A percentile compares a stretch with the other conserved stretches of the same genome.
These are phyloP conservation scores for Lachancea kluyveri DNA, from an alignment of 805 yeast species.

Conservation along the genomic window DNA sequence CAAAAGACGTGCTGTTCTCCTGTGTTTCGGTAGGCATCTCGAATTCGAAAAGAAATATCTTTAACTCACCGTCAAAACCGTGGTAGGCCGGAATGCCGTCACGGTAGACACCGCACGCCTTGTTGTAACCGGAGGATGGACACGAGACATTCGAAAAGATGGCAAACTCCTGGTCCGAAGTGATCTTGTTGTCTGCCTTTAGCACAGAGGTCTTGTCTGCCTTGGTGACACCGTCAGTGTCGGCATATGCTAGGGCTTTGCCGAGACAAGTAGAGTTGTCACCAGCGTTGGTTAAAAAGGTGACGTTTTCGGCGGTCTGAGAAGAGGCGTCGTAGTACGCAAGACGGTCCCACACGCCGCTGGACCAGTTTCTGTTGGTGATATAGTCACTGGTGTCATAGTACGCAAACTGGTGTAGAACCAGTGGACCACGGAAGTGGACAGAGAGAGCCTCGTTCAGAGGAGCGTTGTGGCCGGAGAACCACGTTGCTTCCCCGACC, in stretches of 20 bases:
- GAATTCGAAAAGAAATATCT: constrained; percentile 70
- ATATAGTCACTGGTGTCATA: constrained; percentile 43
- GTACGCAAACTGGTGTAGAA: constrained; percentile 52
- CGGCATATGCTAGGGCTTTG: constrained; percentile 59
- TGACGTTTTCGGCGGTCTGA: constrained; percentile 53
- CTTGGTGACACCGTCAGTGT: constrained; percentile 42
- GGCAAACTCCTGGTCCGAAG: constrained; percentile 53
- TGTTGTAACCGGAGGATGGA: constrained; percentile 43
- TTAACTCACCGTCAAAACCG: constrained; percentile 60
- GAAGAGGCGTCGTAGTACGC: constrained; percentile 48
- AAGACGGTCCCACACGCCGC: constrained; percentile 49
- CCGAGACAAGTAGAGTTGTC: constrained; percentile 58
- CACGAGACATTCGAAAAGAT: constrained; percentile 58
- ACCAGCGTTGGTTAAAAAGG: constrained; percentile 64
- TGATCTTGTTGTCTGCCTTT: constrained; percentile 40
- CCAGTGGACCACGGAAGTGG: constrained; percentile 72
- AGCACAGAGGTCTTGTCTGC: constrained; percentile 45
- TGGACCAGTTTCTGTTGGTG: constrained; percentile 23
- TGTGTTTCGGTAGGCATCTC: constrained; percentile 52
- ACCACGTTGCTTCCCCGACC: constrained; percentile 22
- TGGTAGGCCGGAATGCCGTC: constrained; percentile 68
- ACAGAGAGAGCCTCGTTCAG: constrained; percentile 61
- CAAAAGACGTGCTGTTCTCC: constrained; percentile 30
- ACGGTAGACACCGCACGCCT: constrained; percentile 76
- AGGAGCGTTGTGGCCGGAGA: constrained; percentile 59